Base-by-base conservation (phyloP, 2,329 filamentous ascomycete genomes). In the Bipolaris zeicola region DNA sequence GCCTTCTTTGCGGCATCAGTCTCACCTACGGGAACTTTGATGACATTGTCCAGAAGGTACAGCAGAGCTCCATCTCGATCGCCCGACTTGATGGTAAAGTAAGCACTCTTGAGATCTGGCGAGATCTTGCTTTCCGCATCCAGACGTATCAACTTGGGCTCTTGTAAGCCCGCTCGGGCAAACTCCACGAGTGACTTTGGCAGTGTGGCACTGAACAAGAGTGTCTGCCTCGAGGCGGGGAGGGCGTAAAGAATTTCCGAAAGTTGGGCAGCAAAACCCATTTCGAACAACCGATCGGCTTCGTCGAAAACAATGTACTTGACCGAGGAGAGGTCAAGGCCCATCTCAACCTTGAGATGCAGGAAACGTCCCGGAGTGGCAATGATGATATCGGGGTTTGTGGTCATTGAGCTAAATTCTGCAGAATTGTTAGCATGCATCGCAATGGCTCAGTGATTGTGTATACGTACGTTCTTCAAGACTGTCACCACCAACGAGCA, bases 301-400 rank as follows among this genome's bases (percentile, higher is more conserved):
- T 99, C 95, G 73, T 99, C 95, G 63, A 99, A 99, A 7, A 99
- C 95, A 22, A 96, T 91, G 70, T 99, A 99, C 66, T 87, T 85
- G 59, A 99, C 89, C 3, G 92, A 96, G 0, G 89, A 92, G n/a
- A 99, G 80, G 70, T 97, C 91, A 50, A 99, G 78, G 8, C 84
- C 83, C 96, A 99, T 99, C 74, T 99, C 95, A 18, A 98, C 94
- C 78, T 98, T 96, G 62, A 99, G 79, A 82, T 99, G 95, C 65
- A 99, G 81, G 68, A 99, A 99, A 67, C 95, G 91, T 75, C 96
- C 95, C 0, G 95, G 95, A 0, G 96, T 98, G 10, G 95, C 95
- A 70, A 99, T 98, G 67, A 99, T 87, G 64, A 99, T 96, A 74
- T 99, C 96, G 0, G 96, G 95, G 74, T 99, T 99, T 33, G 89